These are phyloP conservation scores for Metarhizium anisopliae DNA, from an alignment of 2,329 filamentous ascomycete species.

Conservation along the genomic window DNA sequence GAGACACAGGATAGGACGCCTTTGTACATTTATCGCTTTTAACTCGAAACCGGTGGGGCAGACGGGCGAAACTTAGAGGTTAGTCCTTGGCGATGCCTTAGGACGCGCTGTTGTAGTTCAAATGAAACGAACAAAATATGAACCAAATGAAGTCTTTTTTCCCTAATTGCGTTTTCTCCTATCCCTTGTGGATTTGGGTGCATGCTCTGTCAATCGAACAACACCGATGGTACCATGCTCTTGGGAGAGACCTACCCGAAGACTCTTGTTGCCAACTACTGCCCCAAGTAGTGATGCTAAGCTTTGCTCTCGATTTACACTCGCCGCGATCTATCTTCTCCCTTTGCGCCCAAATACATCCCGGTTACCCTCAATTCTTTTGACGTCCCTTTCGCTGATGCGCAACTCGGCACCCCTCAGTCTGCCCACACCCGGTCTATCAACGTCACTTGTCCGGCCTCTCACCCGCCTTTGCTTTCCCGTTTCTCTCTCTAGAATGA, in stretches of 20 bases:
- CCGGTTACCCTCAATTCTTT: slow-evolving; percentile 52
- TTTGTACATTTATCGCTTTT: slow-evolving; percentile 23
- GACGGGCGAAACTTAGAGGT: neutral
- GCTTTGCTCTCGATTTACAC: neutral
- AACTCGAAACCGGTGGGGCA: slow-evolving; percentile 6
- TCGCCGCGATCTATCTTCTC: slow-evolving; percentile 12
- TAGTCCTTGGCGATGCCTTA: neutral
- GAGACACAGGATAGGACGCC: slow-evolving; percentile 11
- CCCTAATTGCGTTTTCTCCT: neutral
- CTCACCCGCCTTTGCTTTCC: slow-evolving; percentile 29
- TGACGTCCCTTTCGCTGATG: slow-evolving; percentile 69
- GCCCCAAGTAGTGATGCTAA: too few species aligned
- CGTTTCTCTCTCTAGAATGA: slow-evolving; percentile 64
- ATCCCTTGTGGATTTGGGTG: neutral
- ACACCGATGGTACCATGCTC: too few species aligned
- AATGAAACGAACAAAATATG: slow-evolving; percentile 7
- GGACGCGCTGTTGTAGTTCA: neutral
- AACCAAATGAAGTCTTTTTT: slow-evolving; percentile 11
- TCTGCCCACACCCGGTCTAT: slow-evolving; percentile 69
- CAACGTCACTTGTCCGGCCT: slow-evolving; percentile 56
- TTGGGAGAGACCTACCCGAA: too few species aligned
- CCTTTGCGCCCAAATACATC: slow-evolving; percentile 32
- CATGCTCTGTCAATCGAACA: too few species aligned
- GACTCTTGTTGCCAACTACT: too few species aligned
- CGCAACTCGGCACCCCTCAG: slow-evolving; percentile 72